phyloP scores from a whole-genome alignment of 106 monocot genomes.

The Acanthochlamys bracteata region DNA sequence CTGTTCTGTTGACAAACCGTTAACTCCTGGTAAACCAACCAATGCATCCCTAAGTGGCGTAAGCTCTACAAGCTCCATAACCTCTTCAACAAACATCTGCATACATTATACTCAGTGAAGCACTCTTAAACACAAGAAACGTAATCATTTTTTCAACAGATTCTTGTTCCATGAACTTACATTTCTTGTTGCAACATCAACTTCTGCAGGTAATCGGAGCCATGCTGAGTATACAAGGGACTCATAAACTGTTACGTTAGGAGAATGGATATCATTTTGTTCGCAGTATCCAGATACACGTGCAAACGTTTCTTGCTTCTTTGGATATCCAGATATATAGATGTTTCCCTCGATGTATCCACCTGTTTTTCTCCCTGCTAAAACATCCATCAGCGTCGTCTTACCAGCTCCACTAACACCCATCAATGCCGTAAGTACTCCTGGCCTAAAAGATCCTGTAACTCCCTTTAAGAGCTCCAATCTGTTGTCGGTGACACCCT shows the following conservation, averaged over 20 bases:
- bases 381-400: conserved; percentile 68
- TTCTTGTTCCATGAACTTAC: conserved; percentile 23
- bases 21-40: conserved; percentile 33
- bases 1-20: conserved; percentile 41
- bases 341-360: conserved; percentile 59
- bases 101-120: neutral
- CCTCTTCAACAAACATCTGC: conserved; percentile 36
- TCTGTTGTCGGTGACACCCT: conserved; percentile 30
- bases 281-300: conserved; percentile 60
- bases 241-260: conserved; percentile 56
- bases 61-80: conserved; percentile 40
- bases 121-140: too few species aligned
- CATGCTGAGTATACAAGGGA: conserved; percentile 60
- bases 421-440: conserved; percentile 60
- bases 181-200: conserved; percentile 31
- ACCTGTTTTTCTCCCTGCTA: conserved; percentile 63
- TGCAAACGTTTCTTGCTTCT: conserved; percentile 61
- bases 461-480: conserved; percentile 39
- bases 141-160: too few species aligned
- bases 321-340: conserved; percentile 52
- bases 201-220: conserved; percentile 49
- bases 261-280: conserved; percentile 68
- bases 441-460: conserved; percentile 61
- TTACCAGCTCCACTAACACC: conserved; percentile 66
- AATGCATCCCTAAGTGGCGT: conserved; percentile 16